phyloP scores from a whole-genome alignment of 1,139 yeast species.

The Candida tetrigidarum region DNA sequence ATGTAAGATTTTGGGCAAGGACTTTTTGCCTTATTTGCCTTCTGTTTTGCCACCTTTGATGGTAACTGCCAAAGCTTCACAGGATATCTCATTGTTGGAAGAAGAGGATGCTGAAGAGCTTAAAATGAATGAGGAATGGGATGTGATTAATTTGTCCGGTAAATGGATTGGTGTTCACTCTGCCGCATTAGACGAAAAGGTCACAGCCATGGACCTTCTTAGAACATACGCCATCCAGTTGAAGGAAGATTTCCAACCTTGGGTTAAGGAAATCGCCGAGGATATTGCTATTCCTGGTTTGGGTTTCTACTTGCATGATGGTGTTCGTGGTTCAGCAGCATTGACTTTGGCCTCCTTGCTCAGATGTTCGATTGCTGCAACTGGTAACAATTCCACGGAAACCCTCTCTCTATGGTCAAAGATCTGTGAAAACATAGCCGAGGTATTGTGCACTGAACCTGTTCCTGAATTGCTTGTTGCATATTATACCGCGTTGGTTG shows the following conservation, averaged over 20 bases:
- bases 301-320: slow-evolving; percentile 91
- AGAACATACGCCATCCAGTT: slow-evolving; percentile 87
- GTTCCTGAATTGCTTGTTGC: slow-evolving; percentile 82
- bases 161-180: slow-evolving; percentile 95
- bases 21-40: slow-evolving; percentile 85
- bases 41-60: slow-evolving; percentile 90
- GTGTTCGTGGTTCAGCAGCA: slow-evolving; percentile 91
- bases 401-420: slow-evolving; percentile 73
- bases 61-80: slow-evolving; percentile 84
- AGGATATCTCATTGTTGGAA: slow-evolving; percentile 85
- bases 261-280: slow-evolving; percentile 75
- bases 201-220: slow-evolving; percentile 86
- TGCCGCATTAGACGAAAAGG: slow-evolving; percentile 89
- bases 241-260: slow-evolving; percentile 81
- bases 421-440: slow-evolving; percentile 69
- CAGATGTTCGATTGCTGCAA: slow-evolving; percentile 66
- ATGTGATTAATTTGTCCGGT: slow-evolving; percentile 88
- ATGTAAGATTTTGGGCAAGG: slow-evolving; percentile 83
- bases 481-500: slow-evolving; percentile 73
- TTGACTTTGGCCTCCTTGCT: slow-evolving; percentile 80
- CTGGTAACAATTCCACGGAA: slow-evolving; percentile 59
- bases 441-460: slow-evolving; percentile 76
- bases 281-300: slow-evolving; percentile 88
- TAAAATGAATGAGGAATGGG: slow-evolving; percentile 92
- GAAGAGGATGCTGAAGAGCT: slow-evolving; percentile 87